These are phyloP conservation scores for Strobilomyces echinocephalus DNA, from an alignment of 768 basidiomycete genomes.

Conservation along the genomic window DNA sequence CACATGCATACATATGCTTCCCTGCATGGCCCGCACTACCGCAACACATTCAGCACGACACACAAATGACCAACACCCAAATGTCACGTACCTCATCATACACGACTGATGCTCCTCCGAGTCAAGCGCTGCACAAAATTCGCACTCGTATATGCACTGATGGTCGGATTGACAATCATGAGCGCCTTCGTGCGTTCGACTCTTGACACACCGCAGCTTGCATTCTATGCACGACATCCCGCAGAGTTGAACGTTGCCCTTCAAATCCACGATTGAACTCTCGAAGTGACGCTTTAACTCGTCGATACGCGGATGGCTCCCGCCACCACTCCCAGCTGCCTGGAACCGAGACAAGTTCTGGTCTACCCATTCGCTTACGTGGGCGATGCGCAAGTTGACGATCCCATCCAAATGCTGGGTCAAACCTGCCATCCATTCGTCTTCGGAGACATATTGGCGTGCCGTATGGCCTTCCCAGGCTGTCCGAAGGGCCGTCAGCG, in stretches of 20 bases:
- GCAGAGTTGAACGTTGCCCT: conserved; percentile 45
- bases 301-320: conserved; percentile 40
- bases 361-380: conserved; percentile 49
- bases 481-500: conserved; percentile 11
- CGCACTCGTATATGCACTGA: conserved; percentile 40
- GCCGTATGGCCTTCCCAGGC: conserved; percentile 15
- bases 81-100: conserved; percentile 41
- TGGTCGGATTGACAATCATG: conserved; percentile 54
- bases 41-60: not conserved
- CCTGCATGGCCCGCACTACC: conserved; percentile 56
- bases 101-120: conserved; percentile 35
- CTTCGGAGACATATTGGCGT: conserved; percentile 19
- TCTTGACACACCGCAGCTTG: conserved; percentile 44
- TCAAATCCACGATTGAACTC: conserved; percentile 40
- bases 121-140: conserved; percentile 32
- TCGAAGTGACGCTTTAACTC: conserved; percentile 43
- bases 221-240: conserved; percentile 44
- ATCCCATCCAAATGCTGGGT: conserved; percentile 35
- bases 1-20: conserved; percentile 46
- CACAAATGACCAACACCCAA: not conserved
- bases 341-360: conserved; percentile 48
- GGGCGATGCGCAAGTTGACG: conserved; percentile 40
- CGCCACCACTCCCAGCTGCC: not conserved
- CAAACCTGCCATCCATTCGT: conserved; percentile 39
- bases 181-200: conserved; percentile 39